phyloP scores from a whole-genome alignment of 129 eudicot species.

The Centella asiatica region DNA sequence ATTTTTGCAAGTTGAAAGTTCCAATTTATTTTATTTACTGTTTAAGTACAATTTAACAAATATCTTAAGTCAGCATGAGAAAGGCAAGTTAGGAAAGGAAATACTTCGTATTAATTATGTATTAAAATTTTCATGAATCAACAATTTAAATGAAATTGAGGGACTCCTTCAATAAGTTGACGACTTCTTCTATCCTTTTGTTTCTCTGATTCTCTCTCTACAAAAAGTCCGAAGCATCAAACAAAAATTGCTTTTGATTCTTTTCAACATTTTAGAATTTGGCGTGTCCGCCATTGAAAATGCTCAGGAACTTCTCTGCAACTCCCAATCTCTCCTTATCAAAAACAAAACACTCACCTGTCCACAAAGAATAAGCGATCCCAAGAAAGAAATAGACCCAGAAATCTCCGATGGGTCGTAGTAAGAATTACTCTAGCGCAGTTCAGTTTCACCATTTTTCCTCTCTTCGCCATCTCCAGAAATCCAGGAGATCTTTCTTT shows the following conservation, averaged over 20 bases:
- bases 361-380: slow-evolving; percentile 24
- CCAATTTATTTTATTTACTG: no score
- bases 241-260: slow-evolving; percentile 17
- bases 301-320: slow-evolving; percentile 22
- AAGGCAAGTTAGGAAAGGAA: no score
- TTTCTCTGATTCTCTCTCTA: background rate
- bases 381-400: slow-evolving; percentile 4
- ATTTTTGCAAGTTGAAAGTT: no score
- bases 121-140: no score
- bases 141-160: no score
- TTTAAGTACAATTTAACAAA: no score
- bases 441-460: slow-evolving; percentile 8
- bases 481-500: slow-evolving; percentile 34
- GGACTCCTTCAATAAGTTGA: no score
- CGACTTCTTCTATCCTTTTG: no score
- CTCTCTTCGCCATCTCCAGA: slow-evolving; percentile 14
- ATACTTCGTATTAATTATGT: no score
- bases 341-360: background rate
- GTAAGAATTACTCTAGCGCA: slow-evolving; percentile 4
- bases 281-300: slow-evolving; percentile 25
- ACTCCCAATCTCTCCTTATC: no score
- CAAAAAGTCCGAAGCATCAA: slow-evolving; percentile 17
- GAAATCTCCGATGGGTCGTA: slow-evolving; percentile 24
- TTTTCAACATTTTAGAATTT: slow-evolving; percentile 10
- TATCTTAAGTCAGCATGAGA: no score